A percentile compares a stretch with the other conserved stretches of the same genome.
Conservation (phyloP, 2,329 filamentous ascomycete genomes). For the Aquanectria penicillioides region DNA sequence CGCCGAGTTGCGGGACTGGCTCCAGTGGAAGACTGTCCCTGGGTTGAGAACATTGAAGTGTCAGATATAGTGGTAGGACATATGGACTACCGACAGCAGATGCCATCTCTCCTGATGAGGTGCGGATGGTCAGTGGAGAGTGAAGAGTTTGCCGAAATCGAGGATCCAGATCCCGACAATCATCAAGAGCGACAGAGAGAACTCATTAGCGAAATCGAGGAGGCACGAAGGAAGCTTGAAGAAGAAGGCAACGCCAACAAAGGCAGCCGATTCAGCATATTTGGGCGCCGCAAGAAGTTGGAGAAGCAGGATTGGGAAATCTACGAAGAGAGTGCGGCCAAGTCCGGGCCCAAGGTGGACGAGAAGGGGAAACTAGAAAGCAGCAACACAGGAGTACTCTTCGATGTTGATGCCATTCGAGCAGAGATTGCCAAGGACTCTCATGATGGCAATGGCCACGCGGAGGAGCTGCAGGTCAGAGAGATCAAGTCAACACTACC, state of each 20-base stretch:
- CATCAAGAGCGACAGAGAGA: slow-evolving; percentile 88
- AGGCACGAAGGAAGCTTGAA: slow-evolving; percentile 87
- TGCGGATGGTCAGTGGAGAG: slow-evolving; percentile 92
- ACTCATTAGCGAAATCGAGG: slow-evolving; percentile 95
- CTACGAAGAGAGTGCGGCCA: slow-evolving; percentile 75
- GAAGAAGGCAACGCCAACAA: slow-evolving; percentile 76
- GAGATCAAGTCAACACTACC: slow-evolving; percentile 90
- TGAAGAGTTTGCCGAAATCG: slow-evolving; percentile 95
- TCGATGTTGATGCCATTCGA: slow-evolving; percentile 94
- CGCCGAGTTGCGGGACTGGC: slow-evolving; percentile 87
- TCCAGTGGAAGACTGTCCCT: slow-evolving; percentile 78
- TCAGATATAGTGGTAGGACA: slow-evolving; percentile 88
- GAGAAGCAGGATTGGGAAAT: slow-evolving; percentile 94
- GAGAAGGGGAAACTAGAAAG: slow-evolving; percentile 45
- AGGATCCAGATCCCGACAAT: slow-evolving; percentile 95
- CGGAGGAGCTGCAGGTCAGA: slow-evolving; percentile 68
- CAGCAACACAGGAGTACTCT: slow-evolving; percentile 76
- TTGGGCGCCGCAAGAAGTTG: slow-evolving; percentile 82
- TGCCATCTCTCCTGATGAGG: slow-evolving; percentile 86
- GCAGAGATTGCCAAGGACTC: slow-evolving; percentile 80
- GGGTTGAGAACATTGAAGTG: slow-evolving; percentile 89
- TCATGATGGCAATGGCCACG: slow-evolving; percentile 63
- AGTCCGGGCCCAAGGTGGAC: slow-evolving; percentile 47
- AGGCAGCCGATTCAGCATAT: slow-evolving; percentile 74
- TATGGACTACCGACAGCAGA: slow-evolving; percentile 95